phyloP scores from a whole-genome alignment of 495 filamentous ascomycete species.

The Lophiotrema nucula region DNA sequence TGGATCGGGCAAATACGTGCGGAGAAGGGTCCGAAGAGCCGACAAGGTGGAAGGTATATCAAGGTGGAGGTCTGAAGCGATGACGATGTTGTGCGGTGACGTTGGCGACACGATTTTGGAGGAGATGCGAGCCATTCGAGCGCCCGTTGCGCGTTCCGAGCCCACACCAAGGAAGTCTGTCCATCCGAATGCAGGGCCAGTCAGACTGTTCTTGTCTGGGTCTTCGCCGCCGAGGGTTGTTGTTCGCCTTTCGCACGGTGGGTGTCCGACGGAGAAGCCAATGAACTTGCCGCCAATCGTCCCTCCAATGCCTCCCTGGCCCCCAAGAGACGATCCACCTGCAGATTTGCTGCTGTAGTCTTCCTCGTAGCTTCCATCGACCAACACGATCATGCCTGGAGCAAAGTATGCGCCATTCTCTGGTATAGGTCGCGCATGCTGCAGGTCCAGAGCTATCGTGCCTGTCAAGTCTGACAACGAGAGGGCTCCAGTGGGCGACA shows the following conservation, averaged over 20 bases:
- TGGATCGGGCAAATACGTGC: constrained; percentile 56
- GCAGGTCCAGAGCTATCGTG: constrained; percentile 78
- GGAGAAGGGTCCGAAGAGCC: constrained; percentile 73
- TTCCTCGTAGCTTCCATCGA: constrained; percentile 94
- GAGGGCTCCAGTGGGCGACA: constrained; percentile 78
- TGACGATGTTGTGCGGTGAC: constrained; percentile 51
- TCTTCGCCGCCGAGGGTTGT: constrained; percentile 64
- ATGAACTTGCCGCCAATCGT: constrained; percentile 87
- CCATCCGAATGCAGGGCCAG: constrained; percentile 87
- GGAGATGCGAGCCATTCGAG: constrained; percentile 72
- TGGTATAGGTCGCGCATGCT: constrained; percentile 76
- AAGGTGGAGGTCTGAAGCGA: constrained; percentile 80
- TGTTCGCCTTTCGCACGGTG: constrained; percentile 81
- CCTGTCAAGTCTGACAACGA: constrained; percentile 84
- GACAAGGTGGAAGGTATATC: constrained; percentile 75
- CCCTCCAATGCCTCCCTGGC: constrained; percentile 77
- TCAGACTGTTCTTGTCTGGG: constrained; percentile 50
- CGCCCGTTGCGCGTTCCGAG: constrained; percentile 79
- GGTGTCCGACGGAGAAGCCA: constrained; percentile 82
- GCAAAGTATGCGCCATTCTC: constrained; percentile 86
- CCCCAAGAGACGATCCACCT: constrained; percentile 55
- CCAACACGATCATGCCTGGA: constrained; percentile 90
- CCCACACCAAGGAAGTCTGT: constrained; percentile 92
- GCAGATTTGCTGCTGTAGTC: constrained; percentile 67
- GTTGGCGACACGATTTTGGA: constrained; percentile 41